Base-by-base conservation (phyloP, 2,329 filamentous ascomycete species). In the Piedraia hortae region DNA sequence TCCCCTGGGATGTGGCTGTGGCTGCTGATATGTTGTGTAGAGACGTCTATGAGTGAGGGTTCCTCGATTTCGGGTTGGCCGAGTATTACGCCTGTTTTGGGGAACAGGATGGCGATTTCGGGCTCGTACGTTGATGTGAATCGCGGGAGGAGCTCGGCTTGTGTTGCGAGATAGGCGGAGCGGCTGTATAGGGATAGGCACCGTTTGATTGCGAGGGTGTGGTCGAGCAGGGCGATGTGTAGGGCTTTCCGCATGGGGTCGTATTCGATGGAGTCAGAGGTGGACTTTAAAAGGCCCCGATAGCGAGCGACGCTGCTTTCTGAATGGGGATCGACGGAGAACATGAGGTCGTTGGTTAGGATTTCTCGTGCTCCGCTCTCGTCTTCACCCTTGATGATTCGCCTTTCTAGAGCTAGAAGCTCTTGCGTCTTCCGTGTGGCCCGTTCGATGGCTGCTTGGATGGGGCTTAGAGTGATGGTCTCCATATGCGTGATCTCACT, bases 341-440 rank as follows among this genome's bases (percentile, higher is more conserved):
- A 59, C 34, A 64, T 61, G 14, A 90, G 53, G 6, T 73, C 68
- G 33, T 85, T 74, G 1, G 75, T 59, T 15, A 91, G 53, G 20
- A 65, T 51, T 18, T 62, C 59, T 9, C 68, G 59, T 19, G 62
- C 60, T 5, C 10, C 23, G 11, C 26, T 23, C 5, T 67, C 60
- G 16, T 75, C 64, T 25, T 82, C 73, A 9, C 36, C 37, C 17
- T 26, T 34, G 5, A 31, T 23, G 9, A 82, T 54, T 21, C 66
- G 65, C 41, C 69, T 74, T 41, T 89, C 77, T 1, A 90, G 51
- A 1, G 58, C 47, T 2, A 62, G 54, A 50, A 93, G 62, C 45
- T 93, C 82, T 26, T 74, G 63, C 1, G 82, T 89, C 51, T 91
- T 91, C 27, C 80, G 65, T 34, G 75, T 69, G 14, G 85, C 82